Evolutionary conservation across 2,329 filamentous ascomycete species (phyloP).

Genomic region (Scedosporium aurantiacum): DNA sequence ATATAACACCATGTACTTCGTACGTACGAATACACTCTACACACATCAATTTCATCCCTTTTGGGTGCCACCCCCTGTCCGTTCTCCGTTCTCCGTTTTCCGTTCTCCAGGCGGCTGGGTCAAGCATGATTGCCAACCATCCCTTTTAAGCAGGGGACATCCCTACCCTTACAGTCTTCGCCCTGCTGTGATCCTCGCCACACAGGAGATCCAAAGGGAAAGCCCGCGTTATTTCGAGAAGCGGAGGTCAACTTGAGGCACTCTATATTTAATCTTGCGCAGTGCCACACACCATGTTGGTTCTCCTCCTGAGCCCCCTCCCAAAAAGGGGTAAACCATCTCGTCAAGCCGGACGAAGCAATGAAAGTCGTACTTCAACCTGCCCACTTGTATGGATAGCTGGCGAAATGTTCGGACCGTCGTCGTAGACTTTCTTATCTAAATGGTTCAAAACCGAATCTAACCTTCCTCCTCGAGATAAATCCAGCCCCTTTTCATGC

Average conservation of each 20-base stretch:
- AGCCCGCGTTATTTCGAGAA: not conserved
- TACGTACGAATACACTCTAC: too few species aligned
- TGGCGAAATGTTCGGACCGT: too few species aligned
- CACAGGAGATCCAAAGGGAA: not conserved
- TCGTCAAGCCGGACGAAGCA: too few species aligned
- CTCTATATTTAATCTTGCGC: too few species aligned
- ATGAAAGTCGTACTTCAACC: too few species aligned
- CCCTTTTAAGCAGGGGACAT: not conserved
- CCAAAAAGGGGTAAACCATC: not conserved
- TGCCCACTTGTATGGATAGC: too few species aligned
- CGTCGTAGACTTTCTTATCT: too few species aligned
- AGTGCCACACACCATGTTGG: not conserved
- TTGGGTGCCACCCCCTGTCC: not conserved
- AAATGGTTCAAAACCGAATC: too few species aligned
- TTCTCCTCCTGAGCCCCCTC: not conserved
- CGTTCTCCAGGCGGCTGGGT: constrained; percentile 3
- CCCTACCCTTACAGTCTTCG: not conserved
- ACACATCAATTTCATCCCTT: not conserved
- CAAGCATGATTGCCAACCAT: constrained; percentile 4
- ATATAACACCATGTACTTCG: too few species aligned
- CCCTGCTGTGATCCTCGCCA: not conserved
- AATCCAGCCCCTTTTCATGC: not conserved
- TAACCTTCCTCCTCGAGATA: too few species aligned
- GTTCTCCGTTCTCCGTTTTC: not conserved
- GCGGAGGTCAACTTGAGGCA: too few species aligned